Conservation (phyloP, 352 stramenopile genomes). For the Globisporangium parvum region DNA sequence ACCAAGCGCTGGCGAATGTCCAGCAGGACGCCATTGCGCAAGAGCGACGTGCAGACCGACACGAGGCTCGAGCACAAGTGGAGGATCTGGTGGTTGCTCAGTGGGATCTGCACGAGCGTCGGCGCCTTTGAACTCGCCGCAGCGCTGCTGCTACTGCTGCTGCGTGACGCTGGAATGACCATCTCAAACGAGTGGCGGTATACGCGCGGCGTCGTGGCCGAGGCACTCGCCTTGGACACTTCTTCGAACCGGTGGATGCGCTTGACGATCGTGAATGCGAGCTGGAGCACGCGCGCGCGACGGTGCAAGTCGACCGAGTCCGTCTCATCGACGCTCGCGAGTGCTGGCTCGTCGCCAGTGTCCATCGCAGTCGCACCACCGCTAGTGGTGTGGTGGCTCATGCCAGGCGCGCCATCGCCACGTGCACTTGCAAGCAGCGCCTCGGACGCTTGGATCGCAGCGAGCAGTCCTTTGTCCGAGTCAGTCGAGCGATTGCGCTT, state of each 20-base stretch:
- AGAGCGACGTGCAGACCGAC: constrained; percentile 33
- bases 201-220: constrained; percentile 13
- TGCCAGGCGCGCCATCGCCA: background rate
- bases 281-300: constrained; percentile 49
- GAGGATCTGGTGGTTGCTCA: constrained; percentile 54
- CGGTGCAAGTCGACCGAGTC: constrained; percentile 37
- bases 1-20: constrained; percentile 41
- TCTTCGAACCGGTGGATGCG: constrained; percentile 58
- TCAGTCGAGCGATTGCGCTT: constrained; percentile 72
- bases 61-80: constrained; percentile 54
- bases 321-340: background rate
- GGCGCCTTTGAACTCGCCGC: constrained; percentile 14
- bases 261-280: constrained; percentile 52
- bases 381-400: background rate
- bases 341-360: background rate
- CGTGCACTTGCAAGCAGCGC: constrained; percentile 13
- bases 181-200: constrained; percentile 62
- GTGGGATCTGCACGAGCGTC: constrained; percentile 42
- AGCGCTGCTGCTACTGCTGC: background rate
- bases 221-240: constrained; percentile 27
- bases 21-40: constrained; percentile 31
- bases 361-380: constrained; percentile 15
- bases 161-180: constrained; percentile 26
- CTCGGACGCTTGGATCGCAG: constrained; percentile 46
- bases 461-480: constrained; percentile 48